A percentile compares a stretch with the other conserved stretches of the same genome.
These are phyloP conservation scores for Rhodotorula sp. DNA, from an alignment of 1,284 basidiomycete species.

Conservation along the genomic window DNA sequence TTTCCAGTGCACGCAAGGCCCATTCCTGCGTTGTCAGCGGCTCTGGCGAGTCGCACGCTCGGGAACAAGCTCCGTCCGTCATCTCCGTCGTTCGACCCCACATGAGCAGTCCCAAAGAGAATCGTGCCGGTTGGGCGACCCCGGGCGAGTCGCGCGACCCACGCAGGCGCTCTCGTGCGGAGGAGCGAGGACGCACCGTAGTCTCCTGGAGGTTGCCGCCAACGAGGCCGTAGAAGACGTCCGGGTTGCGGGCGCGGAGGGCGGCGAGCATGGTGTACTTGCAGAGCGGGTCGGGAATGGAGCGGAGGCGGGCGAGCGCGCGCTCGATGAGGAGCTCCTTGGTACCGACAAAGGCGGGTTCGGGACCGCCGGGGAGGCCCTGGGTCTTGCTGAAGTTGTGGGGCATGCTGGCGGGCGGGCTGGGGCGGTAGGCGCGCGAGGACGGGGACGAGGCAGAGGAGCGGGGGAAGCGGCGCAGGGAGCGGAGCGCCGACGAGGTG, in stretches of 20 bases:
- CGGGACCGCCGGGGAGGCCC: conserved; percentile 7
- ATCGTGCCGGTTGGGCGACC: not conserved
- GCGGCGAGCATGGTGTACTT: conserved; percentile 79
- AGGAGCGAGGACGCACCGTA: conserved; percentile 43
- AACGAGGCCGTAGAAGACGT: conserved; percentile 65
- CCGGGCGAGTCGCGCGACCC: no score
- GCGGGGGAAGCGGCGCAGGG: not conserved
- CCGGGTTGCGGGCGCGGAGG: conserved; percentile 69
- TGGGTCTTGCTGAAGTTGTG: not conserved
- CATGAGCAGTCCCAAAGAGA: not conserved
- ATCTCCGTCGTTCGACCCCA: not conserved
- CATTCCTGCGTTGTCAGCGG: no score
- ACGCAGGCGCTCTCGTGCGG: no score
- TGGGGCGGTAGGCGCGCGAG: not conserved
- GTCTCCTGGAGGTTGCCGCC: conserved; percentile 61
- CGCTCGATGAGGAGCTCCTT: conserved; percentile 32
- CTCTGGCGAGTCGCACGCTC: no score
- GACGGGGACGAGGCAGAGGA: not conserved
- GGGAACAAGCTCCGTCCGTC: no score
- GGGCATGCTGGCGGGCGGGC: conserved; percentile 6
- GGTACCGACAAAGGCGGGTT: conserved; percentile 25
- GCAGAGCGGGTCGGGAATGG: conserved; percentile 52
- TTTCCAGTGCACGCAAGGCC: no score
- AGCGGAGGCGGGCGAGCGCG: conserved; percentile 35
- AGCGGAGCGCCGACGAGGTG: not conserved